A percentile compares a stretch with the other conserved stretches of the same genome.
phyloP scores from a whole-genome alignment of 768 basidiomycete species.

The Boletus subcaerulescens region DNA sequence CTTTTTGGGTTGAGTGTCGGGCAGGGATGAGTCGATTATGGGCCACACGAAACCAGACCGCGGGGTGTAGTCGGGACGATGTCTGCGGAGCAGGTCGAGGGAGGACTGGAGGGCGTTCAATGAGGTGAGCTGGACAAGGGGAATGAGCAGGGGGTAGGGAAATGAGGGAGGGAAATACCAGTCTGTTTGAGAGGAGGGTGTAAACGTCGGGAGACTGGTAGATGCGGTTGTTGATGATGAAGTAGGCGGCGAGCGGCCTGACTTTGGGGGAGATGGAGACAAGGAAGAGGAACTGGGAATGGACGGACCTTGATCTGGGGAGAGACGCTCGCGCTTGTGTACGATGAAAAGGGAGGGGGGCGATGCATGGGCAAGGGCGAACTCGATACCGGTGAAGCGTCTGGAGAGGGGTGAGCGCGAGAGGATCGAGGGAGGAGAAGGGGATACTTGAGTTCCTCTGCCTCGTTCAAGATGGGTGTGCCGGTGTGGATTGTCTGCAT shows the following conservation, averaged over 20 bases:
- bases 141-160: background rate
- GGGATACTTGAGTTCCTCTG: constrained; percentile 71
- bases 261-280: constrained; percentile 40
- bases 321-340: constrained; percentile 82
- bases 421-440: background rate
- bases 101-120: constrained; percentile 72
- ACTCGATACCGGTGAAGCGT: constrained; percentile 86
- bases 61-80: constrained; percentile 81
- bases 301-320: constrained; percentile 74
- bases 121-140: constrained; percentile 54
- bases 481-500: constrained; percentile 93
- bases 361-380: constrained; percentile 75
- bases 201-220: constrained; percentile 88
- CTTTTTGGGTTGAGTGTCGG: constrained; percentile 43
- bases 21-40: constrained; percentile 54
- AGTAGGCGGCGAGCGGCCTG: constrained; percentile 76
- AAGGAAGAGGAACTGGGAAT: background rate
- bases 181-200: constrained; percentile 76
- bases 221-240: constrained; percentile 84
- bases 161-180: constrained; percentile 46
- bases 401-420: constrained; percentile 36
- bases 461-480: constrained; percentile 72
- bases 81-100: constrained; percentile 65
- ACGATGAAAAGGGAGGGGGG: constrained; percentile 85
- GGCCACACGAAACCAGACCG: constrained; percentile 86